A percentile compares a stretch with the other conserved stretches of the same genome.
Evolutionary conservation across 1,284 basidiomycete genomes (phyloP).

Genomic region (Malassezia restricta): DNA sequence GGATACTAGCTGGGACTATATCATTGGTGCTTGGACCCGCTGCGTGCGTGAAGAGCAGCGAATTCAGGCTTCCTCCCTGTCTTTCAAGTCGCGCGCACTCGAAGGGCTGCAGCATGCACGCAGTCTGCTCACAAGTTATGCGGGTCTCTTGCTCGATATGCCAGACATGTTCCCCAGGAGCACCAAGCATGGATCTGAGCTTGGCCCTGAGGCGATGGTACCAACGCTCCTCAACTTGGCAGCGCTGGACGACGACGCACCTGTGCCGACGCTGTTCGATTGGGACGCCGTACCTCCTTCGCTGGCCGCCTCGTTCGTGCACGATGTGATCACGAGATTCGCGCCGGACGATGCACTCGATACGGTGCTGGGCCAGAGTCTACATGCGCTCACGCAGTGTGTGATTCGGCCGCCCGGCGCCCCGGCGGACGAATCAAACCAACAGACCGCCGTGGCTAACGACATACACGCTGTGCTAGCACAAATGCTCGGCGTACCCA

Average conservation of each 20-base stretch:
- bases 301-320: constrained; percentile 49
- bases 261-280: constrained; percentile 5
- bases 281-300: constrained; percentile 42
- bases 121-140: constrained; percentile 69
- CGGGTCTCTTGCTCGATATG: constrained; percentile 76
- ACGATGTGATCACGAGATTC: constrained; percentile 49
- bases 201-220: constrained; percentile 56
- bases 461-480: constrained; percentile 6
- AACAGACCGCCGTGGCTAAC: background rate
- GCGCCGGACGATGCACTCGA: constrained; percentile 45
- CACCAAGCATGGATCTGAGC: constrained; percentile 19
- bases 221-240: constrained; percentile 23
- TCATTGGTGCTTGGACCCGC: constrained; percentile 77
- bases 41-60: constrained; percentile 21
- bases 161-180: constrained; percentile 69
- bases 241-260: background rate
- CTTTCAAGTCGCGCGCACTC: background rate
- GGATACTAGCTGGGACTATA: constrained; percentile 79
- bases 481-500: constrained; percentile 11
- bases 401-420: constrained; percentile 15
- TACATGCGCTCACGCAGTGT: constrained; percentile 30
- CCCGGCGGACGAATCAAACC: background rate
- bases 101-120: constrained; percentile 19
- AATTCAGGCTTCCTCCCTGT: constrained; percentile 3
- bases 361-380: constrained; percentile 47